A percentile compares a stretch with the other conserved stretches of the same genome.
phyloP scores from a whole-genome alignment of 2,329 filamentous ascomycete species.

The Fusarium sp. region DNA sequence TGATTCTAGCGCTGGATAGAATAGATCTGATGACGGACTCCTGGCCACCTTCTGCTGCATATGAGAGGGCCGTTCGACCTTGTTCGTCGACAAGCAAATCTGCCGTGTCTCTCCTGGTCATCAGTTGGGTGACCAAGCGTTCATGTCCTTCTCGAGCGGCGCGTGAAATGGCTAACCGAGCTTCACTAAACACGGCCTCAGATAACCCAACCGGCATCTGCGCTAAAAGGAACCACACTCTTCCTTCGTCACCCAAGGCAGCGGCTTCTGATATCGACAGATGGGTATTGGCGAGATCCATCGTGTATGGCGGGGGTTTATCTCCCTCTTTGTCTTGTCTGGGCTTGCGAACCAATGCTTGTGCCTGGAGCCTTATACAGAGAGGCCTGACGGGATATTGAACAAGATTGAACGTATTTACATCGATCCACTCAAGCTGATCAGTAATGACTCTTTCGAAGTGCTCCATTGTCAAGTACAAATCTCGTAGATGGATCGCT shows the following conservation, averaged over 20 bases:
- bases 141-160: constrained; percentile 12
- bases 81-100: background rate
- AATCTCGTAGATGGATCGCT: background rate
- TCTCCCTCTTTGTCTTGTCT: accelerated
- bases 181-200: accelerated
- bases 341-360: accelerated
- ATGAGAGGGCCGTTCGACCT: background rate
- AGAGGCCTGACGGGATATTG: background rate
- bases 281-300: background rate
- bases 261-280: background rate
- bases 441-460: constrained; percentile 5
- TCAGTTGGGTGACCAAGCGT: background rate
- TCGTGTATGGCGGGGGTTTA: background rate
- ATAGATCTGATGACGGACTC: background rate
- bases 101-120: constrained; percentile 12
- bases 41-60: constrained; percentile 2
- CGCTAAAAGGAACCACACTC: constrained; percentile 1
- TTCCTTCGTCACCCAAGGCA: background rate
- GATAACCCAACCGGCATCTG: background rate
- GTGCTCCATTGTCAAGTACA: constrained; percentile 26
- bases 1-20: background rate
- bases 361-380: background rate
- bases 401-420: background rate
- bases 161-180: background rate
- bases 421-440: background rate